phyloP scores from a whole-genome alignment of 2,329 filamentous ascomycete genomes.

The Dactylellina sp. region DNA sequence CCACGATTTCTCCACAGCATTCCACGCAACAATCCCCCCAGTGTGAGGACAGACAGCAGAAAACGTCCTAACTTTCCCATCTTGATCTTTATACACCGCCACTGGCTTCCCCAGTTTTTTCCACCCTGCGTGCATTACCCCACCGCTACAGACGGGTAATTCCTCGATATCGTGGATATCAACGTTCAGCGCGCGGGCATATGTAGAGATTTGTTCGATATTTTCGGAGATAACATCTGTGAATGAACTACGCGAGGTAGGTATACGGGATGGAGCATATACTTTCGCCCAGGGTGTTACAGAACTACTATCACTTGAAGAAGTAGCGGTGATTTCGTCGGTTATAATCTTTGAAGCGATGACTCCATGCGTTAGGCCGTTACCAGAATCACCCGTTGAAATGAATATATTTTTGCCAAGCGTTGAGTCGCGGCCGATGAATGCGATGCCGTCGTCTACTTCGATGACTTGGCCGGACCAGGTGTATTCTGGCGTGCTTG shows the following conservation, averaged over 20 bases:
- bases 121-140: slow-evolving; percentile 67
- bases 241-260: slow-evolving; percentile 65
- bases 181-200: slow-evolving; percentile 69
- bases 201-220: slow-evolving; percentile 70
- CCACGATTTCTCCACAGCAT: slow-evolving; percentile 68
- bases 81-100: slow-evolving; percentile 71
- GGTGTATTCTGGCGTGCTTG: slow-evolving; percentile 67
- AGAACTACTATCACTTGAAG: slow-evolving; percentile 39
- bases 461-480: slow-evolving; percentile 73
- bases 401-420: slow-evolving; percentile 67
- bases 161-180: slow-evolving; percentile 72
- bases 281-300: slow-evolving; percentile 68
- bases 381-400: slow-evolving; percentile 71
- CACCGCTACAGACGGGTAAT: slow-evolving; percentile 67
- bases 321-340: slow-evolving; percentile 69
- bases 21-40: slow-evolving; percentile 71
- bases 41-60: slow-evolving; percentile 71
- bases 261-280: slow-evolving; percentile 69
- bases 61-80: slow-evolving; percentile 67
- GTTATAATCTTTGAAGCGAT: slow-evolving; percentile 69
- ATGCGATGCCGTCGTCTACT: slow-evolving; percentile 69
- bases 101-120: slow-evolving; percentile 65
- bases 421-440: slow-evolving; percentile 70
- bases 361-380: slow-evolving; percentile 71
- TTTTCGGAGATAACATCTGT: slow-evolving; percentile 64